phyloP scores from a whole-genome alignment of 306 rosid species.

The Castanea sativa region DNA sequence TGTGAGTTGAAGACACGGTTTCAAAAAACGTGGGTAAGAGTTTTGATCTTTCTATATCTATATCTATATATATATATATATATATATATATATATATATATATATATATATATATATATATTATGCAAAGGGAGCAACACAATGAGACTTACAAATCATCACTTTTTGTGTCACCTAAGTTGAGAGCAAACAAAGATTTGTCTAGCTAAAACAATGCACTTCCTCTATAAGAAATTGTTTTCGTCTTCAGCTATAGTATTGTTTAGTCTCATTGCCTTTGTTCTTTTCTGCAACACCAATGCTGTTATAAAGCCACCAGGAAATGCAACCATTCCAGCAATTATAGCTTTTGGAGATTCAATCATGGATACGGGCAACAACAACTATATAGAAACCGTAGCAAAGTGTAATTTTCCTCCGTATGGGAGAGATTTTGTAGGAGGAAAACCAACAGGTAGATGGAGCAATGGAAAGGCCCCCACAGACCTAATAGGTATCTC shows the following conservation, averaged over 20 bases:
- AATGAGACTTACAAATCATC: too few species aligned
- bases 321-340: slow-evolving; percentile 39
- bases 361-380: slow-evolving; percentile 85
- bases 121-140: too few species aligned
- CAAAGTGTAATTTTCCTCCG: background rate
- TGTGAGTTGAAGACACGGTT: too few species aligned
- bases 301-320: slow-evolving; percentile 26
- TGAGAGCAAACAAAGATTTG: too few species aligned
- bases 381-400: slow-evolving; percentile 36
- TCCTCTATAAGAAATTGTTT: background rate
- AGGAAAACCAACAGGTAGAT: background rate
- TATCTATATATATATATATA: too few species aligned
- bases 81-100: too few species aligned
- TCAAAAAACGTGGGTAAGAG: too few species aligned
- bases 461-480: slow-evolving; percentile 28
- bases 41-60: too few species aligned
- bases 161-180: too few species aligned
- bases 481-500: slow-evolving; percentile 62
- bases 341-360: slow-evolving; percentile 75
- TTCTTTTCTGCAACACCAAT: slow-evolving; percentile 3
- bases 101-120: too few species aligned
- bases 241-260: slow-evolving; percentile 1
- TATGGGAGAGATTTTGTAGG: background rate
- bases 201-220: too few species aligned
- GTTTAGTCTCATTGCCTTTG: slow-evolving; percentile 20